Percentiles rank a stretch among this genome's conserved stretches.
phyloP scores from a whole-genome alignment of 2,329 filamentous ascomycete genomes.

The Didymella glomerata region DNA sequence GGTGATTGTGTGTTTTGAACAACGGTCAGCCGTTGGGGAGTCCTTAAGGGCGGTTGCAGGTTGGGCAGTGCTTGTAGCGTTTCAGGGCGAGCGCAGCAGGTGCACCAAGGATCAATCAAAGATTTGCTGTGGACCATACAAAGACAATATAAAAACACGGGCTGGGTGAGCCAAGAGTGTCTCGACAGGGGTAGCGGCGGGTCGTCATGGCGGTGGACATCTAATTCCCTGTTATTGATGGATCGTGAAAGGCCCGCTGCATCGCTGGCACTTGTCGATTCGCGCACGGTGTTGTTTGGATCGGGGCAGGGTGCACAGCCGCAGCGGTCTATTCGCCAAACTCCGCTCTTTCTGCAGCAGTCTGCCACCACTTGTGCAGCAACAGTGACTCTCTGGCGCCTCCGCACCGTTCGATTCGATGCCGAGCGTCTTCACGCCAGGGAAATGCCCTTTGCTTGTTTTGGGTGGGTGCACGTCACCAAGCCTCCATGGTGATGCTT shows the following conservation, averaged over 20 bases:
- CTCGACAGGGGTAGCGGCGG: slow-evolving; percentile 14
- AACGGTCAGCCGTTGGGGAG: background rate
- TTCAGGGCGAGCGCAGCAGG: slow-evolving; percentile 26
- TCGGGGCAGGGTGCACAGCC: slow-evolving; percentile 20
- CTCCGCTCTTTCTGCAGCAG: slow-evolving; percentile 6
- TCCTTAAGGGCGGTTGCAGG: slow-evolving; percentile 1
- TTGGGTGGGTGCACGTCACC: slow-evolving; percentile 33
- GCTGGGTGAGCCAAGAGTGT: slow-evolving; percentile 16
- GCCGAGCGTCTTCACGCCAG: slow-evolving; percentile 4
- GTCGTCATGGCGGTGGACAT: slow-evolving; percentile 31
- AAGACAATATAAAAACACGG: slow-evolving; percentile 18
- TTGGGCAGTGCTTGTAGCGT: slow-evolving; percentile 14
- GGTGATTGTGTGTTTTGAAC: slow-evolving; percentile 1
- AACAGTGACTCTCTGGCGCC: slow-evolving; percentile 1
- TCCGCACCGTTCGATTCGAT: slow-evolving; percentile 12
- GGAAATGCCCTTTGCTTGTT: slow-evolving; percentile 13
- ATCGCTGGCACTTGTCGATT: slow-evolving; percentile 18
- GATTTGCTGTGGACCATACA: slow-evolving; percentile 7
- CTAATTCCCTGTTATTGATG: slow-evolving; percentile 35
- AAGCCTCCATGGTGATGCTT: slow-evolving; percentile 39
- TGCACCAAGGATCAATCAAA: slow-evolving; percentile 14
- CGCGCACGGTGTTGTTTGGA: slow-evolving; percentile 18
- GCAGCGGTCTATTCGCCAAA: slow-evolving; percentile 16
- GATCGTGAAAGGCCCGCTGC: slow-evolving; percentile 16
- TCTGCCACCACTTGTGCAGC: slow-evolving; percentile 14